Evolutionary conservation across 2,329 filamentous ascomycete genomes (phyloP), one percentile per base, ranked within the genome.

Genomic region (Paraphoma sp.): DNA sequence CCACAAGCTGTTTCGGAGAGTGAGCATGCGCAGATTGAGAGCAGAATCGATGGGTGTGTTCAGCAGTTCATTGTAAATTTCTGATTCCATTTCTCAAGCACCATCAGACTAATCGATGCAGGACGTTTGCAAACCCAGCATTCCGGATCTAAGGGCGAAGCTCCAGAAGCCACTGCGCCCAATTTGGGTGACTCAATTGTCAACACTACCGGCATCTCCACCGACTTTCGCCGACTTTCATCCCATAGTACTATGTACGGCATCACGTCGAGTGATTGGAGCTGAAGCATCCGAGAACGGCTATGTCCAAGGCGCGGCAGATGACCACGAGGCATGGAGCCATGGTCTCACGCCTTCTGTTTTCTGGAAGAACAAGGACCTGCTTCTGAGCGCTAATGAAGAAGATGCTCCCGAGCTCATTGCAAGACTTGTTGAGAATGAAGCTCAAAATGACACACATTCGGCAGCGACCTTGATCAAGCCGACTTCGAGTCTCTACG

Each of bases 281-380:
- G 87, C 85, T 3, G 91, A 94, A 72, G 81, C 86, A 64, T 86
- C 86, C 29, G 87, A 89, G 70, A 86, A 84, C 3, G 88, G 88
- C 6, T 99, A 99, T 71, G 89, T 99, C 56, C 95, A 98, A 77
- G 95, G 95, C 48, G 94, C 94, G 0, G 95, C 90, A 2, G 95
- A 99, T 75, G 95, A 99, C 74, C 92, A 90, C 11, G 95, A 99
- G 80, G 92, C 91, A 65, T 99, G 95, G 95, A 89, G 93, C 1
- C 80, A 85, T 28, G 92, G 92, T 0, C 83, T 98, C 14, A 95
- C 91, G 0, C 87, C 94, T 0, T 74, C 80, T 0, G 61, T 94
- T 0, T 99, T 97, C 77, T 99, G 95, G 95, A 76, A 76, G 2
- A 82, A 97, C 65, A 80, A 79, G 42, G 79, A 85, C 0, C 40